These are phyloP conservation scores for Krasilnikovozyma curviuscula DNA, from an alignment of 768 basidiomycete genomes.

Conservation along the genomic window DNA sequence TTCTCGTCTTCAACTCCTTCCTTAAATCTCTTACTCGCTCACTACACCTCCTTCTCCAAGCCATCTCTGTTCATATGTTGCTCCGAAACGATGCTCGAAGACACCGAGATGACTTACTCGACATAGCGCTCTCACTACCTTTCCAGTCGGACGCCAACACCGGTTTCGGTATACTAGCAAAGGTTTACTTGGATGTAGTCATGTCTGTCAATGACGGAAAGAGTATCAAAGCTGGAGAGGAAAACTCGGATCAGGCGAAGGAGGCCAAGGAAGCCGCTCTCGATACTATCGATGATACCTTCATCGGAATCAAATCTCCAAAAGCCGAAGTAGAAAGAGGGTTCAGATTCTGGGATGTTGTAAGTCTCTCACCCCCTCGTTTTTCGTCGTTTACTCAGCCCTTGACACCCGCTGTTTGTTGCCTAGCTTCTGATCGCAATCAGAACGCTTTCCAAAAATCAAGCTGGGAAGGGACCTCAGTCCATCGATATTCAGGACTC, in stretches of 20 bases:
- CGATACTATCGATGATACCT: conserved; percentile 81
- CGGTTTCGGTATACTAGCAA: conserved; percentile 89
- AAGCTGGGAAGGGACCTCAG: conserved; percentile 26
- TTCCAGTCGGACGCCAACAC: conserved; percentile 82
- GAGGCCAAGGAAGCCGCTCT: conserved; percentile 64
- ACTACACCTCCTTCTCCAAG: conserved; percentile 72
- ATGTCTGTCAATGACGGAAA: conserved; percentile 71
- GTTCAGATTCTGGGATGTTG: conserved; percentile 97
- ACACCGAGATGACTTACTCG: conserved; percentile 72
- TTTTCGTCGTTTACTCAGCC: not conserved
- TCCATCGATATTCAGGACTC: conserved; percentile 53
- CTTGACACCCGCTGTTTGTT: conserved; percentile 28
- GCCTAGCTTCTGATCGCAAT: conserved; percentile 50
- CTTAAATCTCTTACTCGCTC: conserved; percentile 78
- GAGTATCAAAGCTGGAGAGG: conserved; percentile 42
- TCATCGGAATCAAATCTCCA: conserved; percentile 62
- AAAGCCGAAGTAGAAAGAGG: conserved; percentile 81
- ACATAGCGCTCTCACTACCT: conserved; percentile 53
- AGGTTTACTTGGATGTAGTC: conserved; percentile 76
- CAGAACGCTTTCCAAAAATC: conserved; percentile 48
- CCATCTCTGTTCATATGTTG: conserved; percentile 79
- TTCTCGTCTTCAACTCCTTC: conserved; percentile 96
- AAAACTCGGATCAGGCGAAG: conserved; percentile 55
- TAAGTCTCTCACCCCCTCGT: conserved; percentile 31
- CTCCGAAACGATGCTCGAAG: conserved; percentile 71